phyloP scores from a whole-genome alignment of 805 yeast genomes.

The Hanseniaspora jakobsenii region DNA sequence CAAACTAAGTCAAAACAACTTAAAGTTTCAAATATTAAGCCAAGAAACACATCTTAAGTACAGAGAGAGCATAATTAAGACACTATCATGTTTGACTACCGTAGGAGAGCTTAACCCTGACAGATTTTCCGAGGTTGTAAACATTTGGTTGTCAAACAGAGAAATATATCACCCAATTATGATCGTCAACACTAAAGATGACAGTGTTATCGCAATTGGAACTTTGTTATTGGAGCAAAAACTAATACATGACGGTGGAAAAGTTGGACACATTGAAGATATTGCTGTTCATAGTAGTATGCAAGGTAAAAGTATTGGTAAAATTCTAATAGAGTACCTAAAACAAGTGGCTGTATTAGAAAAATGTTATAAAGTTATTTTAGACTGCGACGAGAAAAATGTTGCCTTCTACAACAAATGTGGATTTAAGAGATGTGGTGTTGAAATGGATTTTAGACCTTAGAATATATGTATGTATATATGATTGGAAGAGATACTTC shows the following conservation, averaged over 20 bases:
- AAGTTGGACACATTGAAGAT: constrained; percentile 90
- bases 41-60: constrained; percentile 12
- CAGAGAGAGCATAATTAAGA: constrained; percentile 1
- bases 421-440: constrained; percentile 54
- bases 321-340: constrained; percentile 48
- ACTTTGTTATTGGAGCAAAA: constrained; percentile 69
- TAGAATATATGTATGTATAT: constrained; percentile 12
- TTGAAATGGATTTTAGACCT: constrained; percentile 53
- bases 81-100: constrained; percentile 55
- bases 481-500: not conserved
- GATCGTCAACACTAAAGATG: constrained; percentile 38
- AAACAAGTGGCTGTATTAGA: constrained; percentile 42
- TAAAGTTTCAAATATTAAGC: constrained; percentile 9
- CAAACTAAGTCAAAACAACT: constrained; percentile 13
- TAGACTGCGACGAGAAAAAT: constrained; percentile 79
- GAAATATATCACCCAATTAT: constrained; percentile 56
- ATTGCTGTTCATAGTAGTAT: constrained; percentile 63
- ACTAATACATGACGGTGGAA: constrained; percentile 70
- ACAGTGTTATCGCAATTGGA: constrained; percentile 69
- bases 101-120: constrained; percentile 64
- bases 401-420: constrained; percentile 82
- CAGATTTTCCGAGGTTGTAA: constrained; percentile 38
- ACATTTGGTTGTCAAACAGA: constrained; percentile 42
- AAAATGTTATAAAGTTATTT: constrained; percentile 79
- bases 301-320: constrained; percentile 79